Conservation (phyloP, 805 yeast species). For the Candida argentea region DNA sequence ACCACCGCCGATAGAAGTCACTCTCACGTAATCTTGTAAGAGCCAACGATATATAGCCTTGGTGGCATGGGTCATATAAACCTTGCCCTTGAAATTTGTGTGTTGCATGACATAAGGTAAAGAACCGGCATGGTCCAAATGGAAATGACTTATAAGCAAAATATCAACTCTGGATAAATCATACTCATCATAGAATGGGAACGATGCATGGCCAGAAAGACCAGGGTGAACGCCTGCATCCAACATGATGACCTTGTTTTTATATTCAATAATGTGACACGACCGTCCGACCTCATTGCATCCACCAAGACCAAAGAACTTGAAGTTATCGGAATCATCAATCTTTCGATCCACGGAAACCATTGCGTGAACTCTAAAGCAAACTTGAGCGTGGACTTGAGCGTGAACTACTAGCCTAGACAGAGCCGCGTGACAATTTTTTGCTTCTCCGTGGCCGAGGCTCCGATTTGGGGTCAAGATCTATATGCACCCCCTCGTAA, state of each 20-base stretch:
- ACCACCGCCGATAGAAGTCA: slow-evolving; percentile 53
- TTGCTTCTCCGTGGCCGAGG: no score
- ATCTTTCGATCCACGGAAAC: slow-evolving; percentile 1
- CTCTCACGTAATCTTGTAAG: slow-evolving; percentile 86
- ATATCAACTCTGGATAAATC: slow-evolving; percentile 84
- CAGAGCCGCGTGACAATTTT: no score
- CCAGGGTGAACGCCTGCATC: slow-evolving; percentile 99
- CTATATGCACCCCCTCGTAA: no score
- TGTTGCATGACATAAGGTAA: slow-evolving; percentile 97
- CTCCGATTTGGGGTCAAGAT: no score
- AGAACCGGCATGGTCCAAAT: slow-evolving; percentile 96
- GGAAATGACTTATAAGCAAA: slow-evolving; percentile 85
- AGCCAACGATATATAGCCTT: slow-evolving; percentile 97
- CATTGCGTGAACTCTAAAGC: slow-evolving; percentile 1
- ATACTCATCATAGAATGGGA: slow-evolving; percentile 93
- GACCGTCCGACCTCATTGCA: slow-evolving; percentile 97
- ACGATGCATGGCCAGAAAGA: slow-evolving; percentile 73
- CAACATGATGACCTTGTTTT: slow-evolving; percentile 90
- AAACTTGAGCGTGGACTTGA: slow-evolving; percentile 1
- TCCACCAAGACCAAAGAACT: slow-evolving; percentile 91
- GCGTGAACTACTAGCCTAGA: no score
- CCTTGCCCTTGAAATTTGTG: slow-evolving; percentile 89
- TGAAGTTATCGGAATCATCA: slow-evolving; percentile 32
- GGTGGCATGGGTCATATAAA: slow-evolving; percentile 98
- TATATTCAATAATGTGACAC: slow-evolving; percentile 85